phyloP scores from a whole-genome alignment of 495 filamentous ascomycete species.

The Neurospora sp. region DNA sequence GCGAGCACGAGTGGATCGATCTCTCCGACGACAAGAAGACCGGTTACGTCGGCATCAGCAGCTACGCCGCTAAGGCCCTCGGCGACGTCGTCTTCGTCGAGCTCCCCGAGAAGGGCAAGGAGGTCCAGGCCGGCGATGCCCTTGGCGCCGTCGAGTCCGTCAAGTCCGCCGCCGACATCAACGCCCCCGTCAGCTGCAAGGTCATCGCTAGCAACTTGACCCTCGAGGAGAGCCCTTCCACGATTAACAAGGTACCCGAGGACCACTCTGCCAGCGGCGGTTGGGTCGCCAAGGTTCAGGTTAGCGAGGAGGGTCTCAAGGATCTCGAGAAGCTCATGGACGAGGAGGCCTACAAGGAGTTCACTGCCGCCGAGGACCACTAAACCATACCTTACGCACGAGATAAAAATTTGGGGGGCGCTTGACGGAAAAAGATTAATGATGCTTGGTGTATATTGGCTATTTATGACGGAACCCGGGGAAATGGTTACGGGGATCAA shows the following conservation, averaged over 20 bases:
- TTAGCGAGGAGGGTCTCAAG: conserved; percentile 48
- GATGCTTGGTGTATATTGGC: neutral
- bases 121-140: conserved; percentile 59
- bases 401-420: conserved; percentile 2
- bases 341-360: conserved; percentile 58
- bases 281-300: conserved; percentile 84
- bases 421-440: conserved; percentile 3
- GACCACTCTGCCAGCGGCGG: conserved; percentile 63
- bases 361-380: conserved; percentile 35
- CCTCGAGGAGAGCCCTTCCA: conserved; percentile 74
- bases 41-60: conserved; percentile 72
- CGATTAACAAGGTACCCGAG: conserved; percentile 74
- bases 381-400: neutral
- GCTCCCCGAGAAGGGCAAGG: conserved; percentile 58
- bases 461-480: neutral
- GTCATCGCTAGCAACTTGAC: conserved; percentile 59
- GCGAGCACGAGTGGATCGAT: conserved; percentile 98
- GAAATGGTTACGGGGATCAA: conserved; percentile 6
- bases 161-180: conserved; percentile 94
- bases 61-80: conserved; percentile 80
- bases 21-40: conserved; percentile 62
- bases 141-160: conserved; percentile 96
- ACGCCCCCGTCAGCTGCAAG: conserved; percentile 71
- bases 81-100: conserved; percentile 97
- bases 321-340: conserved; percentile 72